Percentiles rank a stretch among this genome's conserved stretches.
These are phyloP conservation scores for Amesomyces nigricolor DNA, from an alignment of 2,329 filamentous ascomycete genomes.

Conservation along the genomic window DNA sequence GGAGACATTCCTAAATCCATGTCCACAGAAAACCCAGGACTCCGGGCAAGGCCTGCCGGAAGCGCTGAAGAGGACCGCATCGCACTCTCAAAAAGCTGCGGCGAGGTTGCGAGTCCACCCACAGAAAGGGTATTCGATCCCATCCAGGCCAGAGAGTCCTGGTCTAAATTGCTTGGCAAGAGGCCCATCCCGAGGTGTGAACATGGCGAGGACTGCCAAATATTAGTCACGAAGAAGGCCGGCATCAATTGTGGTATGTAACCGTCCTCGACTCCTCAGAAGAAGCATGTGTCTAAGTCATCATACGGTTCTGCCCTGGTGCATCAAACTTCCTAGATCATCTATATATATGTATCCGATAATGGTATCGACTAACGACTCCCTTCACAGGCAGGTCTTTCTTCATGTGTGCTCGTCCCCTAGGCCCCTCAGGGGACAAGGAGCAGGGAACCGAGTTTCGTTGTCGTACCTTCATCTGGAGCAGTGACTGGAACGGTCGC, in stretches of 20 bases:
- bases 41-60: too few relatives aligned
- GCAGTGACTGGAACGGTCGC: conserved; percentile 49
- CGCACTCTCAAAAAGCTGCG: neutral
- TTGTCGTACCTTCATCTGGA: conserved; percentile 77
- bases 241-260: conserved; percentile 69
- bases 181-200: conserved; percentile 74
- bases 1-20: neutral
- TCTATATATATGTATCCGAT: neutral
- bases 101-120: neutral
- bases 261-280: neutral
- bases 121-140: conserved; percentile 52
- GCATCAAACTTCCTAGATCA: too few relatives aligned
- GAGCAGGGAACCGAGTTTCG: conserved; percentile 82
- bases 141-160: conserved; percentile 70
- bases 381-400: conserved; percentile 49
- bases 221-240: conserved; percentile 77
- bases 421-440: conserved; percentile 80
- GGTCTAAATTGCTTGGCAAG: conserved; percentile 77
- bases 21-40: too few relatives aligned
- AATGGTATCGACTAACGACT: neutral
- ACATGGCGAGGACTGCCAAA: conserved; percentile 82
- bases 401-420: conserved; percentile 61
- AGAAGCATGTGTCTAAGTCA: neutral
- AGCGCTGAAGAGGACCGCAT: neutral
- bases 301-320: too few relatives aligned